These are phyloP conservation scores for Colletotrichum godetiae DNA, from an alignment of 2,329 filamentous ascomycete species.

Conservation along the genomic window DNA sequence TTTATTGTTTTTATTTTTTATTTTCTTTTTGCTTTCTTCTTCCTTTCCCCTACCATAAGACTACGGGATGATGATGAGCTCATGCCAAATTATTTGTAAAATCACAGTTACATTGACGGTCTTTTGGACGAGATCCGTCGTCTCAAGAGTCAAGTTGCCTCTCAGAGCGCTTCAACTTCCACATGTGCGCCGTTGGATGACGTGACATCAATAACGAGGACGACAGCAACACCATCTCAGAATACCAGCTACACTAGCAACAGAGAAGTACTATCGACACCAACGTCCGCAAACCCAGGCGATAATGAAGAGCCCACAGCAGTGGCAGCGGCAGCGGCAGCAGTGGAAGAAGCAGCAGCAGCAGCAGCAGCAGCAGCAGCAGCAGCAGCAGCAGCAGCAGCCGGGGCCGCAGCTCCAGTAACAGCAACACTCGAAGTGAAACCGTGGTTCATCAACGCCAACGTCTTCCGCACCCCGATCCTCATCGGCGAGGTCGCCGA, in stretches of 20 bases:
- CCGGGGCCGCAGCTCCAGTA: background rate
- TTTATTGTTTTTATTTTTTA: background rate
- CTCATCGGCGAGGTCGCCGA: constrained; percentile 49
- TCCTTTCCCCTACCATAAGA: background rate
- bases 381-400: too few species aligned
- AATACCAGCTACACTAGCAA: background rate
- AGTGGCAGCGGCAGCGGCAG: too few species aligned
- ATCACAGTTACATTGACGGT: constrained; percentile 46
- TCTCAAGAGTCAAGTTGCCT: constrained; percentile 39
- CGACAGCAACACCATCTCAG: background rate
- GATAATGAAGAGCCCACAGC: constrained; percentile 7
- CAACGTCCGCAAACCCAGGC: background rate
- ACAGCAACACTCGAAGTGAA: constrained; percentile 28
- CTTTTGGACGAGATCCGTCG: constrained; percentile 47
- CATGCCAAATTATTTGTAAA: background rate
- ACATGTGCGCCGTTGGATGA: background rate
- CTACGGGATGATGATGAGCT: background rate
- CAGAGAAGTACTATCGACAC: background rate
- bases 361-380: too few species aligned
- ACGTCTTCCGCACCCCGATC: constrained; percentile 46
- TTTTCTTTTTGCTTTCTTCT: background rate
- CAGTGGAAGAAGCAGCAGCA: too few species aligned
- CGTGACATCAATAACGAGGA: background rate
- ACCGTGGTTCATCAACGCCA: constrained; percentile 49
- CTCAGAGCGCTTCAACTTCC: background rate